phyloP scores from a whole-genome alignment of 2,329 filamentous ascomycete species.

The Nemania sp. region DNA sequence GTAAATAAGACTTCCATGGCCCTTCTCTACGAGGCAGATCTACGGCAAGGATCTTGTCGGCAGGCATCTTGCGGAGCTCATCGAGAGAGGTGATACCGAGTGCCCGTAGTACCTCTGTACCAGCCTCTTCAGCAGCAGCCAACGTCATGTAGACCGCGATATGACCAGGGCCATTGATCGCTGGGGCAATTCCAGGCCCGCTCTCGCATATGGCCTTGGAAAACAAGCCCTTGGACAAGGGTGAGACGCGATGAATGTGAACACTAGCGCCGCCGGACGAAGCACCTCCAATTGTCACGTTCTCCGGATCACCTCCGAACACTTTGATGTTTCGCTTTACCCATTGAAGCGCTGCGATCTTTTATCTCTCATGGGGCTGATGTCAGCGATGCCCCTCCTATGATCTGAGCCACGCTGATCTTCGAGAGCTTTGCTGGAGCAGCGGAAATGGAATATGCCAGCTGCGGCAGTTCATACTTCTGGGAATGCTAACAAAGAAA shows the following conservation, averaged over 20 bases:
- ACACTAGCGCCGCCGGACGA: conserved; percentile 19
- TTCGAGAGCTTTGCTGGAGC: no score
- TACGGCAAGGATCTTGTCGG: conserved; percentile 15
- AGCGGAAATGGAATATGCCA: no score
- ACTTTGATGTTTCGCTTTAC: conserved; percentile 19
- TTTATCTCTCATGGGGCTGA: no score
- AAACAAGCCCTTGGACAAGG: conserved; percentile 17
- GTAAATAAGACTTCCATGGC: conserved; percentile 19
- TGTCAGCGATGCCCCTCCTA: no score
- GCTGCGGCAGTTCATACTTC: no score
- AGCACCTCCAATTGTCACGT: conserved; percentile 18
- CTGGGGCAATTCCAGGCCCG: conserved; percentile 17
- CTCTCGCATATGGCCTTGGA: conserved; percentile 20
- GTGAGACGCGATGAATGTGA: conserved; percentile 14
- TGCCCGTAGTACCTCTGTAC: conserved; percentile 1
- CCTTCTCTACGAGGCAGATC: conserved; percentile 11
- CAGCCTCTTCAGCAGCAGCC: conserved; percentile 18
- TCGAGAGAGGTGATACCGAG: conserved; percentile 14
- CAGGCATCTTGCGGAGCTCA: conserved; percentile 9
- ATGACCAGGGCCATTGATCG: conserved; percentile 16
- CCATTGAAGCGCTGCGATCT: conserved; percentile 20
- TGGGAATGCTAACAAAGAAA: no score
- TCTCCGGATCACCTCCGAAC: conserved; percentile 14
- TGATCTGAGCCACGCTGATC: no score
- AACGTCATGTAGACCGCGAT: conserved; percentile 17